These are phyloP conservation scores for Candida coleopterorum DNA, from an alignment of 805 yeast genomes.

Conservation along the genomic window DNA sequence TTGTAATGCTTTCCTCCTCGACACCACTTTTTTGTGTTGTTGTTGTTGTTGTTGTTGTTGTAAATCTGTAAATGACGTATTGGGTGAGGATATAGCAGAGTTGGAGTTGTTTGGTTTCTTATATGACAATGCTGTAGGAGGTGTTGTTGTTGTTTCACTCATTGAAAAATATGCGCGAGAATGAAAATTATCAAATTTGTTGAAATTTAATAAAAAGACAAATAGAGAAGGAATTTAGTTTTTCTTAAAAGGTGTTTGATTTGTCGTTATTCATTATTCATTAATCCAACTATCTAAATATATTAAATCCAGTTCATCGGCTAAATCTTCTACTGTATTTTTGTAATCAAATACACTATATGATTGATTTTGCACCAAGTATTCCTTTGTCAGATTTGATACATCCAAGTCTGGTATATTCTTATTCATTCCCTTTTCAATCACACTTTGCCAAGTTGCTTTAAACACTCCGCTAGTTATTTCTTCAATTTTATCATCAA, in stretches of 20 bases:
- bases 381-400: slow-evolving; percentile 8
- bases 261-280: slow-evolving; percentile 4
- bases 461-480: slow-evolving; percentile 56
- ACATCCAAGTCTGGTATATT: slow-evolving; percentile 1
- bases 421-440: slow-evolving; percentile 54
- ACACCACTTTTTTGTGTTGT: slow-evolving; percentile 27
- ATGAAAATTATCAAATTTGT: too few relatives aligned
- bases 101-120: too few relatives aligned
- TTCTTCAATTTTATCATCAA: slow-evolving; percentile 79
- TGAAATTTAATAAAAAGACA: too few relatives aligned
- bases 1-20: slow-evolving; percentile 38
- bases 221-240: too few relatives aligned
- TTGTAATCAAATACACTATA: slow-evolving; percentile 22
- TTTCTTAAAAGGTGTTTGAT: too few relatives aligned
- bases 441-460: slow-evolving; percentile 79
- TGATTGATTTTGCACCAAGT: slow-evolving; percentile 4
- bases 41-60: background rate
- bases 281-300: slow-evolving; percentile 33
- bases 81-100: slow-evolving; percentile 2
- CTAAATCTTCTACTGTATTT: slow-evolving; percentile 24
- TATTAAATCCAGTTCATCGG: slow-evolving; percentile 23
- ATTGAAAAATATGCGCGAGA: too few relatives aligned
- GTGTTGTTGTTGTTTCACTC: slow-evolving; percentile 1
- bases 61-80: background rate
- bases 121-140: slow-evolving; percentile 3